These are phyloP conservation scores for Melastoma candidum DNA, from an alignment of 441 rosid genomes.

Conservation along the genomic window DNA sequence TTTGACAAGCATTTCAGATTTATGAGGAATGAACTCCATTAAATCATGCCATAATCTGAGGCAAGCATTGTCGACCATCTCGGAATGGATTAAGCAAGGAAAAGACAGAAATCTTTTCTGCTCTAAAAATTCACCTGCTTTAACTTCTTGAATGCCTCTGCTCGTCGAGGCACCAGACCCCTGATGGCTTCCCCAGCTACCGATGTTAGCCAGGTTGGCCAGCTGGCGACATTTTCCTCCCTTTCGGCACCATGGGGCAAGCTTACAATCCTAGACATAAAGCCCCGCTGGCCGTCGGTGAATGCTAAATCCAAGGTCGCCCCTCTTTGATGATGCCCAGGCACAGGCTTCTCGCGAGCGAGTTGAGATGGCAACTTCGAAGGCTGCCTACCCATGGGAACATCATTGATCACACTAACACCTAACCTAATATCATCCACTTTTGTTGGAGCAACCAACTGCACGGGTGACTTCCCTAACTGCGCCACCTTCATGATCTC, in stretches of 20 bases:
- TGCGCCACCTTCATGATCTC: slow-evolving; percentile 21
- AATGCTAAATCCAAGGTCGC: slow-evolving; percentile 36
- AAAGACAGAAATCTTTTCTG: background rate
- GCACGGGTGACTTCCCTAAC: slow-evolving; percentile 31
- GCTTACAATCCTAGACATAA: slow-evolving; percentile 19
- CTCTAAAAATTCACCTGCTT: slow-evolving; percentile 10
- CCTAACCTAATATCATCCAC: slow-evolving; percentile 26
- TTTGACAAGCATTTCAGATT: background rate
- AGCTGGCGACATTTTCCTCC: slow-evolving; percentile 9
- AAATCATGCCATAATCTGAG: background rate
- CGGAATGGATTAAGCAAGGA: background rate
- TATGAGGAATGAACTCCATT: too few relatives aligned
- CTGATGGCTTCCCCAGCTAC: slow-evolving; percentile 8
- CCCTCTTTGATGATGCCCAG: slow-evolving; percentile 29
- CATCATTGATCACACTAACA: slow-evolving; percentile 8
- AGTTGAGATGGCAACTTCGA: slow-evolving; percentile 14
- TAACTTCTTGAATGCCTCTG: slow-evolving; percentile 17
- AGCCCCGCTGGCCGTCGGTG: slow-evolving; percentile 14
- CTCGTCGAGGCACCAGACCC: slow-evolving; percentile 12
- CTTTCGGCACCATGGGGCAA: slow-evolving; percentile 24
- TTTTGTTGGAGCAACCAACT: slow-evolving; percentile 51
- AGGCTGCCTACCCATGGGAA: background rate
- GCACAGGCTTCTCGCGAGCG: slow-evolving; percentile 20
- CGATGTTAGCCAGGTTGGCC: slow-evolving; percentile 19
- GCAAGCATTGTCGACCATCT: background rate